These are phyloP conservation scores for Mycena sanguinolenta DNA, from an alignment of 768 basidiomycete genomes.

Conservation along the genomic window DNA sequence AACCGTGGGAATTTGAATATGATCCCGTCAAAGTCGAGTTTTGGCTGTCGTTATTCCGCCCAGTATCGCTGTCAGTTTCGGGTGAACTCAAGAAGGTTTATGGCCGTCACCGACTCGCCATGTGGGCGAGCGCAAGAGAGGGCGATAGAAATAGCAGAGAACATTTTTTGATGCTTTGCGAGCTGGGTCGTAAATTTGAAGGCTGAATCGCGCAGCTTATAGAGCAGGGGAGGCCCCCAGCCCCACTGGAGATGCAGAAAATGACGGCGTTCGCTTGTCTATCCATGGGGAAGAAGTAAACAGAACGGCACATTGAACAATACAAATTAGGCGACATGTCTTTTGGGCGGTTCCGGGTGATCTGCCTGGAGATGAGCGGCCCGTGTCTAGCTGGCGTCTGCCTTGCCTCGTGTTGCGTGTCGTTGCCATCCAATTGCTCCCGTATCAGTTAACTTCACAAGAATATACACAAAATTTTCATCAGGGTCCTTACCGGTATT, in stretches of 20 bases:
- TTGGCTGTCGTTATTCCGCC: too few relatives aligned
- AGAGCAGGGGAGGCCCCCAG: not conserved
- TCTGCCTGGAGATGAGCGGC: conserved; percentile 1
- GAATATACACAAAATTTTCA: not conserved
- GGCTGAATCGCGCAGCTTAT: not conserved
- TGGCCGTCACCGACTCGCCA: too few relatives aligned
- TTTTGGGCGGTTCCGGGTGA: not conserved
- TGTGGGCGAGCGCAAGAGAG: conserved; percentile 13
- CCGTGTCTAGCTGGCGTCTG: not conserved
- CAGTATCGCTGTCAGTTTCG: too few relatives aligned
- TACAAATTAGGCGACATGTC: not conserved
- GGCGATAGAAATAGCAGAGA: conserved; percentile 8
- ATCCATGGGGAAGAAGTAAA: not conserved
- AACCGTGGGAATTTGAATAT: too few relatives aligned
- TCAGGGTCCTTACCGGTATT: too few relatives aligned
- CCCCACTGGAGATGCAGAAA: conserved; percentile 20
- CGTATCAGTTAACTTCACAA: not conserved
- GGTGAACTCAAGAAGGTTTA: too few relatives aligned
- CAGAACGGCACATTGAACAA: not conserved
- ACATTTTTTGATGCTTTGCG: conserved; percentile 9
- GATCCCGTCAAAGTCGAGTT: too few relatives aligned
- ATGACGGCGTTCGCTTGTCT: not conserved
- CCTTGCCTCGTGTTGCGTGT: not conserved
- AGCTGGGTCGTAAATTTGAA: not conserved
- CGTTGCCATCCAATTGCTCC: not conserved